A percentile compares a stretch with the other conserved stretches of the same genome.
Conservation (phyloP, 2,329 filamentous ascomycete genomes). For the Aspergillus ibericus region DNA sequence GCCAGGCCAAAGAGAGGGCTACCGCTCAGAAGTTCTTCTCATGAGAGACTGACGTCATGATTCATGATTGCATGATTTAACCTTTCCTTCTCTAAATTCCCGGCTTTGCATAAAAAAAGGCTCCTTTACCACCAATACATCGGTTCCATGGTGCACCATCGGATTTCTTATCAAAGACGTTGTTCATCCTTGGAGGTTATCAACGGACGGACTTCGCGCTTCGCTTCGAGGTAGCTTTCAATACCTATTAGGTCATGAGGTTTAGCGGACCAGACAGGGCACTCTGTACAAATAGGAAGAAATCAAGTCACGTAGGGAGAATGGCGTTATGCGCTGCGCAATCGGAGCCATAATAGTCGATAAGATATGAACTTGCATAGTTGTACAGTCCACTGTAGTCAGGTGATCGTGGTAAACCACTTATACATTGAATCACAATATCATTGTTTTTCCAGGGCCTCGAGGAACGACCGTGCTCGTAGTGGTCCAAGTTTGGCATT, state of each 20-base stretch:
- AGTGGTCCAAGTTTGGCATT: no score
- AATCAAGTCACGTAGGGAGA: background rate
- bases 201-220: background rate
- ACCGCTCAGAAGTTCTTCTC: constrained; percentile 89
- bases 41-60: constrained; percentile 36
- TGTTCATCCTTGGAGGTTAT: background rate
- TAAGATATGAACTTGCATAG: background rate
- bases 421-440: no score
- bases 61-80: constrained; percentile 33
- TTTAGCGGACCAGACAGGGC: background rate
- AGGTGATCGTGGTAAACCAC: no score
- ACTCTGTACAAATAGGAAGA: background rate
- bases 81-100: constrained; percentile 19
- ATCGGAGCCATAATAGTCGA: background rate
- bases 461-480: no score
- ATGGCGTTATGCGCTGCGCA: background rate
- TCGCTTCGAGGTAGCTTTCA: background rate
- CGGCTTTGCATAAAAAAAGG: constrained; percentile 15
- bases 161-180: background rate
- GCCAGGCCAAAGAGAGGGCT: constrained; percentile 84
- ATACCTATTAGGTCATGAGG: background rate
- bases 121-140: background rate
- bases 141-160: background rate
- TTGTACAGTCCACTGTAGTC: no score
- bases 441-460: no score